A percentile compares a stretch with the other conserved stretches of the same genome.
Evolutionary conservation across 2,329 filamentous ascomycete genomes (phyloP).

Genomic region (Beauveria medogensis): DNA sequence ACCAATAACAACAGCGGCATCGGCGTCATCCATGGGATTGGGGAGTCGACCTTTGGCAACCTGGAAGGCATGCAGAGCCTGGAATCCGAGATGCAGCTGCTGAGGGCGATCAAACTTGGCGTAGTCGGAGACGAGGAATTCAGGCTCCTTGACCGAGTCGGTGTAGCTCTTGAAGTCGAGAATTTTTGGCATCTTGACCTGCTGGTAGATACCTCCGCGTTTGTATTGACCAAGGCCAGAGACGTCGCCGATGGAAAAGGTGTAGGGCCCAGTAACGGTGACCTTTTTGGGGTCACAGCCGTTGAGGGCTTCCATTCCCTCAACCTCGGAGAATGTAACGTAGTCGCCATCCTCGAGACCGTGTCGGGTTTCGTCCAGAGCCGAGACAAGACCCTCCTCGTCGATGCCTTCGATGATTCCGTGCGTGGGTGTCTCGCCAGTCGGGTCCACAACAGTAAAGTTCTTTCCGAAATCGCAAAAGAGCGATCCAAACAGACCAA

Average conservation of each 20-base stretch:
- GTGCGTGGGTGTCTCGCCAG: conserved; percentile 76
- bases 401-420: conserved; percentile 89
- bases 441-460: conserved; percentile 84
- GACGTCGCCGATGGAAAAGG: conserved; percentile 93
- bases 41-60: conserved; percentile 69
- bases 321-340: conserved; percentile 87
- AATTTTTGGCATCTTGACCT: conserved; percentile 98
- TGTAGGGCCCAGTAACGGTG: conserved; percentile 91
- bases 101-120: conserved; percentile 95
- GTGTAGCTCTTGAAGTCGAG: conserved; percentile 80
- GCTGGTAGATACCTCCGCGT: conserved; percentile 81
- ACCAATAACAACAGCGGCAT: conserved; percentile 70
- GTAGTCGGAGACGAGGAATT: conserved; percentile 87
- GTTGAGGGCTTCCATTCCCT: conserved; percentile 88
- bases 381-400: conserved; percentile 83
- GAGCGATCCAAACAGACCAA: conserved; percentile 87
- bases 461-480: conserved; percentile 97
- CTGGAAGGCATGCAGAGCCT: conserved; percentile 82
- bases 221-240: conserved; percentile 79
- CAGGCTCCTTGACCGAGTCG: conserved; percentile 73
- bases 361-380: conserved; percentile 88
- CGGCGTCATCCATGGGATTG: conserved; percentile 72
- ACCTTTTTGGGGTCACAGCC: conserved; percentile 78
- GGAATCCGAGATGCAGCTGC: conserved; percentile 86
- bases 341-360: conserved; percentile 94